phyloP scores from a whole-genome alignment of 805 yeast genomes.

The Ogataea minuta region DNA sequence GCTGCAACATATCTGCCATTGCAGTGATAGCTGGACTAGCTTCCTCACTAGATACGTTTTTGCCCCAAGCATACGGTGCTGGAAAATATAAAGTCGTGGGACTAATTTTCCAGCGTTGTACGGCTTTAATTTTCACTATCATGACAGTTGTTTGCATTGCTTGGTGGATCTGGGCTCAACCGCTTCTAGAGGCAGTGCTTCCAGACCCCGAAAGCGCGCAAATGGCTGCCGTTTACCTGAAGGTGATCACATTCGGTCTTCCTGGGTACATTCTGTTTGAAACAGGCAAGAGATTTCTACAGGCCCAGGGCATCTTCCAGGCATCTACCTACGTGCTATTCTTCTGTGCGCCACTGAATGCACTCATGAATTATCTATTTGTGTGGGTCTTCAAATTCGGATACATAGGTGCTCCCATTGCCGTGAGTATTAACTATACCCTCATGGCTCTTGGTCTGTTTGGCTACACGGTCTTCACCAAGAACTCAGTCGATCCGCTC shows the following conservation, averaged over 20 bases:
- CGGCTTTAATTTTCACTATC: conserved; percentile 48
- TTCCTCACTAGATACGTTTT: conserved; percentile 74
- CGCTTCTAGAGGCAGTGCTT: conserved; percentile 42
- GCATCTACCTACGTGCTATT: conserved; percentile 72
- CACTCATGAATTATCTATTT: conserved; percentile 58
- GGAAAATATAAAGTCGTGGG: conserved; percentile 65
- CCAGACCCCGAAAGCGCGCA: conserved; percentile 44
- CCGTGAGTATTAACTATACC: conserved; percentile 70
- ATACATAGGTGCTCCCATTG: conserved; percentile 73
- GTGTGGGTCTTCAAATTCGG: conserved; percentile 73
- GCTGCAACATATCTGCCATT: conserved; percentile 72
- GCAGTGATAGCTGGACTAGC: conserved; percentile 75
- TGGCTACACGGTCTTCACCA: conserved; percentile 46
- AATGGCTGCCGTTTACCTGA: conserved; percentile 59
- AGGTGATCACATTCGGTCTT: conserved; percentile 57
- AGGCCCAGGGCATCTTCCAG: conserved; percentile 76
- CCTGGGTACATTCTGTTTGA: conserved; percentile 71
- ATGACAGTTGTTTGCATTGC: conserved; percentile 53
- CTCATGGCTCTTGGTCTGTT: conserved; percentile 60
- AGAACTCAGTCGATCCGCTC: conserved; percentile 36
- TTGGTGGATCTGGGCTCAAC: conserved; percentile 61
- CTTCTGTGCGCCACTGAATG: conserved; percentile 74
- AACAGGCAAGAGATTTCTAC: conserved; percentile 69
- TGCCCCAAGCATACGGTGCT: conserved; percentile 78
- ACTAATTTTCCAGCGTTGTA: conserved; percentile 64